Evolutionary conservation across 495 filamentous ascomycete genomes (phyloP), one percentile per base, ranked within the genome.

Genomic region (Xylaria intraflava): DNA sequence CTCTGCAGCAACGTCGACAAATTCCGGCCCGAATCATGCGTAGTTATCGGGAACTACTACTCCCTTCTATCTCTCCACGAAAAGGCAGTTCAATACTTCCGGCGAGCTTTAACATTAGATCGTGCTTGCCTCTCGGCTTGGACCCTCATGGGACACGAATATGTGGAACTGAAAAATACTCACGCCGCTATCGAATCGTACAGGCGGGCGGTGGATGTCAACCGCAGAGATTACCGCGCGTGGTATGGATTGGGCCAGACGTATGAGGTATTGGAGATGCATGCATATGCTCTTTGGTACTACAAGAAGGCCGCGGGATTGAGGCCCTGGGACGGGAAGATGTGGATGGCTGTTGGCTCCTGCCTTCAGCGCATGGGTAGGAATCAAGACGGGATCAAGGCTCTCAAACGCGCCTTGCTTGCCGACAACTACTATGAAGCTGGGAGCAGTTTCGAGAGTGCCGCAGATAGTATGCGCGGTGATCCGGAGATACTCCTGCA

Each of bases 121-220:
- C 86, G 91, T 9, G 86, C 81, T 38, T 99, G 92, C 59, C 76
- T 95, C 27, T 92, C 88, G 4, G 94, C 94, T 12, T 99, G 94
- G 94, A 99, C 91, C 1, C 76, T 99, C 0, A 99, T 99, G 94
- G 94, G 94, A 8, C 94, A 97, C 66, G 94, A 99, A 65, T 99
- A 96, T 67, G 89, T 97, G 30, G 94, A 99, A 66, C 85, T 99
- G 73, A 99, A 97, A 62, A 99, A 99, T 62, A 99, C 94, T 0
- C 94, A 99, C 62, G 91, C 94, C 0, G 94, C 94, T 14, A 97
- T 99, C 56, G 94, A 99, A 67, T 90, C 87, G 9, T 99, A 99
- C 62, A 85, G 94, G 4, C 85, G 94, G 14, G 94, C 94, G 1
- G 94, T 99, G 4, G 94, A 97, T 59, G 86, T 92, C 64, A 97